A percentile compares a stretch with the other conserved stretches of the same genome.
These are phyloP conservation scores for Arthroderma sp. DNA, from an alignment of 2,329 filamentous ascomycete species.

Conservation along the genomic window DNA sequence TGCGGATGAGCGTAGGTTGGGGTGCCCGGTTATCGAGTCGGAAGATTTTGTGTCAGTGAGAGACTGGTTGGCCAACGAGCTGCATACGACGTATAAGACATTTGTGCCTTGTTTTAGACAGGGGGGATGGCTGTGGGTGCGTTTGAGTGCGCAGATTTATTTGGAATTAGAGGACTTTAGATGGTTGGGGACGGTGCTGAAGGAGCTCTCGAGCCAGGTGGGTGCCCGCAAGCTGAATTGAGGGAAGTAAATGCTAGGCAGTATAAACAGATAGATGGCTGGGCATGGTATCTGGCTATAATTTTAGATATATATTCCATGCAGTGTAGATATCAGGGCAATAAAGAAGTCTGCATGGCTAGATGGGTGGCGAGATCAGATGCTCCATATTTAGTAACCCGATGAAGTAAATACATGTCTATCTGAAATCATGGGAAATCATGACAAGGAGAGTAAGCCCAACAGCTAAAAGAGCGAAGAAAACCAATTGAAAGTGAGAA, in stretches of 20 bases:
- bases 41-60: conserved; percentile 31
- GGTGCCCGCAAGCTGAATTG: conserved; percentile 9
- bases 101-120: conserved; percentile 56
- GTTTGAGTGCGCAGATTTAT: conserved; percentile 73
- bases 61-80: conserved; percentile 44
- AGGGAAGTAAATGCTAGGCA: no score
- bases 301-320: background rate
- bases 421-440: no score
- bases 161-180: conserved; percentile 68
- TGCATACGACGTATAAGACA: conserved; percentile 53
- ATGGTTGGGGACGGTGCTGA: conserved; percentile 49
- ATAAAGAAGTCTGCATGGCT: no score
- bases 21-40: conserved; percentile 22
- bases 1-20: conserved; percentile 7
- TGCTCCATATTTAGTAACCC: no score
- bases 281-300: background rate
- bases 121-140: conserved; percentile 50
- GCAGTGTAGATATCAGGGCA: no score
- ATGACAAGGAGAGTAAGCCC: no score
- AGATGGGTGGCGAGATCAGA: no score
- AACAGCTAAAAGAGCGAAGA: no score
- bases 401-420: no score
- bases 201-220: conserved; percentile 42
- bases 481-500: no score
- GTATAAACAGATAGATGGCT: no score